Base-by-base conservation (phyloP, 495 filamentous ascomycete species). In the Penicillium bialowiezense region DNA sequence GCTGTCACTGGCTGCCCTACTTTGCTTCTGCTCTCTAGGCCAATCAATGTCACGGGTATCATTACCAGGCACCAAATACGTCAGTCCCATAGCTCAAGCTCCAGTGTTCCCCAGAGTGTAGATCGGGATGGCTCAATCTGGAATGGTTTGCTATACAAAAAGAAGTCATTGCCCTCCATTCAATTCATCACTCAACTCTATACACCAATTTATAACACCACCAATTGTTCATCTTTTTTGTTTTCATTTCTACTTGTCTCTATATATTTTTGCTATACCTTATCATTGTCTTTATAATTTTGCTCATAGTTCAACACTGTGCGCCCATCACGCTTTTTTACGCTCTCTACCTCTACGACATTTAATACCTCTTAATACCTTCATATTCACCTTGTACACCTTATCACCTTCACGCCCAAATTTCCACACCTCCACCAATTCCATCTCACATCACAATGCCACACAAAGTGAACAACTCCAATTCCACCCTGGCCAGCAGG, bases 401-500 rank as follows among this genome's bases (percentile, higher is more conserved):
- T 50, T 34, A 26, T 4, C n/a, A 29, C 31, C 20, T 54, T 36
- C 24, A 46, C 28, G 34, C 18, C 47, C 21, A 35, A 17, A 29
- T 41, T 34, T 47, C 12, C 21, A 33, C 13, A n/a, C 18, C 28
- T 20, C 15, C 38, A 44, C 17, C 41, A 17, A 38, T 43, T 28
- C 26, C 32, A n/a, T 14, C 39, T 53, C n/a, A n/a, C n/a, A n/a
- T 37, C 43, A 59, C 7, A 49, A 75, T 73, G 70, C 70, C 70
- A 50, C 65, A 65, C 64, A 75, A 73, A 59, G 59, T 69, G 50
- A 72, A 68, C 65, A 64, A 73, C 46, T 75, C 72, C 47, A 71
- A 70, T 59, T 70, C 72, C 40, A 70, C 67, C 18, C 56, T 73
- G 36, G 63, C 69, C 60, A 74, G 69, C 62, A 57, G 50, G 52